Evolutionary conservation across 345 rosid species (phyloP).

Genomic region (Brassica juncea): DNA sequence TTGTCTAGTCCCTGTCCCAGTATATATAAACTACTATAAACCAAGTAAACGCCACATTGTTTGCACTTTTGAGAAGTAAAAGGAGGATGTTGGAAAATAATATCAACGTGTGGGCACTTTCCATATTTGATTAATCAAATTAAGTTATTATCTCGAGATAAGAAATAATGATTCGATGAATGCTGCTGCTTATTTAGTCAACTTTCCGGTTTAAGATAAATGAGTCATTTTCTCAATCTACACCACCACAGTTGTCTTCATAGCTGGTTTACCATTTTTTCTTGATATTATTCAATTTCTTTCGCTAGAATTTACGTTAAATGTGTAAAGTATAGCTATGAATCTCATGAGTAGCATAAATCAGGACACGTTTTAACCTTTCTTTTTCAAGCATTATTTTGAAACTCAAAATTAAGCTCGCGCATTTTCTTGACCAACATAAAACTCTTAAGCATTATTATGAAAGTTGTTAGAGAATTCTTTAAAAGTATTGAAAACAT

Average conservation of each 20-base stretch:
- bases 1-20: too few species aligned
- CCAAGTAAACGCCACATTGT: neutral
- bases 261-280: neutral
- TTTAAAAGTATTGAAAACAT: neutral
- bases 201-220: conserved; percentile 18
- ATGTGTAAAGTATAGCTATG: neutral
- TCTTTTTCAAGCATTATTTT: too few species aligned
- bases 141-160: neutral
- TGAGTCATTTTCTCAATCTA: neutral
- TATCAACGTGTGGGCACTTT: conserved; percentile 7
- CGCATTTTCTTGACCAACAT: neutral
- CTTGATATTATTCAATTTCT: neutral
- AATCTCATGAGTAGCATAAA: neutral
- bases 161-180: neutral
- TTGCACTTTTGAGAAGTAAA: neutral
- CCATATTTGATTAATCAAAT: neutral
- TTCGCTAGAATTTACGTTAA: conserved; percentile 1
- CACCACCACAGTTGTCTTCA: conserved; percentile 23
- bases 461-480: neutral
- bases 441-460: neutral
- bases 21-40: too few species aligned
- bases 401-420: neutral
- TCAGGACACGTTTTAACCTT: neutral
- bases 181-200: conserved; percentile 17
- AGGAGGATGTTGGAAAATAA: neutral